Base-by-base conservation (phyloP, 495 filamentous ascomycete species). In the Patellaria atrata region DNA sequence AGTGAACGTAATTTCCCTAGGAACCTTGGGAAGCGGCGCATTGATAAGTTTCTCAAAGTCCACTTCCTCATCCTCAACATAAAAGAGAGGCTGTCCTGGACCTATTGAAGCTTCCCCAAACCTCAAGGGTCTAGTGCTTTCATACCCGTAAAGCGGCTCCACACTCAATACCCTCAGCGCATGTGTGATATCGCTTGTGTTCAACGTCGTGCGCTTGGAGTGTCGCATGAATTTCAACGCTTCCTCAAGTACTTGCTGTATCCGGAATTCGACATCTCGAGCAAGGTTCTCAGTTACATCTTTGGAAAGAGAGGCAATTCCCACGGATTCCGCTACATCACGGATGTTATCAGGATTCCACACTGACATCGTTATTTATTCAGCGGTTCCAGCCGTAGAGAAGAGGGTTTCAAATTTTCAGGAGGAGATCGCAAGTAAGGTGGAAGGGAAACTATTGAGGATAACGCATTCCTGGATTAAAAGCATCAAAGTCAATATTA, bases 1-100 rank as follows among this genome's bases (percentile, higher is more conserved):
- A 6, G 89, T 96, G 50, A 94, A 84, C 17, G 75, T 77, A 23
- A 87, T 75, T 51, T 97, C 89, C n/a, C 84, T 62, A 4, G 89
- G 91, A 9, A 97, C 84, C 49, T 86, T 94, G 5, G 89, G 89
- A 37, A 97, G 59, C 4, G 89, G 82, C 25, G 80, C 80, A 61
- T 97, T 97, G 53, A 97, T 96, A 44, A 97, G 59, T 60, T 94
- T 94, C 60, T 97, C 89, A 51, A 97, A 94, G 53, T 97, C 89
- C 19, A 94, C 77, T 62, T 97, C 89, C 49, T 97, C 89, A 58
- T 97, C 89, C 52, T 97, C 91, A 19, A 97, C 79, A 49, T 97
- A 97, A 63, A 81, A 97, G 10, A 97, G 64, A 24, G 87, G 85
- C 55, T 96, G 86, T n/a, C 83, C 84, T 5, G 86, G 83, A 0